These are phyloP conservation scores for Thalassiosira livingstoniorum DNA, from an alignment of 352 stramenopile genomes.

Conservation along the genomic window DNA sequence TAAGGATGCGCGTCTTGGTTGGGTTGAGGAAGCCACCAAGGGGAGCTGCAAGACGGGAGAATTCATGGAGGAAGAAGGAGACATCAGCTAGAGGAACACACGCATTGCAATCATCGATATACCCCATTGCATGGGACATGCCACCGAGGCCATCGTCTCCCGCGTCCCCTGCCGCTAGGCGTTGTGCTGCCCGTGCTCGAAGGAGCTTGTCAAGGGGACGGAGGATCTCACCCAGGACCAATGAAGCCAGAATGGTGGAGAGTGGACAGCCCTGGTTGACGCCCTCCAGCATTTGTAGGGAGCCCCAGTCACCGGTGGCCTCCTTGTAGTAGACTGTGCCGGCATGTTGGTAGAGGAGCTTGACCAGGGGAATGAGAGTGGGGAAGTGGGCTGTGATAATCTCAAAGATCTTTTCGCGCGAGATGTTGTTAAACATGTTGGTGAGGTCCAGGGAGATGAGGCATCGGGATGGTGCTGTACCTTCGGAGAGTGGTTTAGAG, in stretches of 20 bases:
- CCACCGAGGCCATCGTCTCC: slow-evolving; percentile 22
- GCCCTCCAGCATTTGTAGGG: slow-evolving; percentile 25
- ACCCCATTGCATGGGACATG: slow-evolving; percentile 27
- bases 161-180: neutral
- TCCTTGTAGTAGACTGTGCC: slow-evolving; percentile 24
- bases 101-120: slow-evolving; percentile 7
- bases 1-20: slow-evolving; percentile 2
- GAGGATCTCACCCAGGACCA: slow-evolving; percentile 30
- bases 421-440: slow-evolving; percentile 56
- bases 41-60: neutral
- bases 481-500: neutral
- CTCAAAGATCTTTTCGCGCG: slow-evolving; percentile 12
- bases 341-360: slow-evolving; percentile 18
- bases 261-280: slow-evolving; percentile 45
- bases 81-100: slow-evolving; percentile 18
- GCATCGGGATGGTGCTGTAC: neutral
- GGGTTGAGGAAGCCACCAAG: slow-evolving; percentile 17
- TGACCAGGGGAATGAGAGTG: slow-evolving; percentile 21
- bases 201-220: neutral
- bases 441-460: slow-evolving; percentile 30
- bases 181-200: neutral
- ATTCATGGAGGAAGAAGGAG: slow-evolving; percentile 5
- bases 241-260: slow-evolving; percentile 24
- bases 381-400: slow-evolving; percentile 28
- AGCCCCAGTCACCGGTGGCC: slow-evolving; percentile 19